These are phyloP conservation scores for Geotrichum candidum DNA, from an alignment of 1,139 yeast genomes.

Conservation along the genomic window DNA sequence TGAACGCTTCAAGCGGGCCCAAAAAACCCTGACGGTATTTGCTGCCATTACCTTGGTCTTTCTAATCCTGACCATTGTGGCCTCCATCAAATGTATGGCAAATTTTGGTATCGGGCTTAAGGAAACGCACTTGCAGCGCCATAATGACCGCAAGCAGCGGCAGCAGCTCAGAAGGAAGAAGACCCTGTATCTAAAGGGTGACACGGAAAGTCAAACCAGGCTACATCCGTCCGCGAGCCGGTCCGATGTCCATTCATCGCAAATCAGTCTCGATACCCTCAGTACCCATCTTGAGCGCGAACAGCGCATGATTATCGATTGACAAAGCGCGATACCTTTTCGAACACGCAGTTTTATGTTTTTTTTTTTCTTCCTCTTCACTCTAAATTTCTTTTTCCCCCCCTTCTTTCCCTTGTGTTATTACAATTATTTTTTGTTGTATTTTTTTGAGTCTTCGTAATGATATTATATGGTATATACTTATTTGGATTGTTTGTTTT, in stretches of 20 bases:
- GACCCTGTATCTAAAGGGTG: too few species aligned
- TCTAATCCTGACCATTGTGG: conserved; percentile 37
- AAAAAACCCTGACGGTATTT: conserved; percentile 45
- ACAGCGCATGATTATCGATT: conserved; percentile 11
- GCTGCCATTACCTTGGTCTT: conserved; percentile 45
- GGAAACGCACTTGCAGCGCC: conserved; percentile 9
- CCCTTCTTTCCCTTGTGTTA: not conserved
- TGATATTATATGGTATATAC: not conserved
- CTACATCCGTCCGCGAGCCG: not conserved
- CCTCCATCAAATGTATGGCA: conserved; percentile 37
- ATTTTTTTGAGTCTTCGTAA: not conserved
- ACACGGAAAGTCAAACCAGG: not conserved
- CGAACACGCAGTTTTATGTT: not conserved
- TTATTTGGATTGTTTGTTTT: conserved; percentile 26
- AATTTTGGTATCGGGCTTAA: conserved; percentile 43
- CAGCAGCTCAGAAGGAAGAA: not conserved
- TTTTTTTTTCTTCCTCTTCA: not conserved
- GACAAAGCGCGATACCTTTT: not conserved
- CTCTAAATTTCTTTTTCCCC: not conserved
- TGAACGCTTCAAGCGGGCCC: conserved; percentile 41
- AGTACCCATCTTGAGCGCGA: not conserved
- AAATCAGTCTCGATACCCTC: not conserved
- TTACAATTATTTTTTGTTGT: not conserved
- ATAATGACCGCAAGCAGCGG: not conserved
- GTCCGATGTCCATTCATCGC: not conserved